These are phyloP conservation scores for Orbilia blumenaviensis DNA, from an alignment of 2,329 filamentous ascomycete genomes.

Conservation along the genomic window DNA sequence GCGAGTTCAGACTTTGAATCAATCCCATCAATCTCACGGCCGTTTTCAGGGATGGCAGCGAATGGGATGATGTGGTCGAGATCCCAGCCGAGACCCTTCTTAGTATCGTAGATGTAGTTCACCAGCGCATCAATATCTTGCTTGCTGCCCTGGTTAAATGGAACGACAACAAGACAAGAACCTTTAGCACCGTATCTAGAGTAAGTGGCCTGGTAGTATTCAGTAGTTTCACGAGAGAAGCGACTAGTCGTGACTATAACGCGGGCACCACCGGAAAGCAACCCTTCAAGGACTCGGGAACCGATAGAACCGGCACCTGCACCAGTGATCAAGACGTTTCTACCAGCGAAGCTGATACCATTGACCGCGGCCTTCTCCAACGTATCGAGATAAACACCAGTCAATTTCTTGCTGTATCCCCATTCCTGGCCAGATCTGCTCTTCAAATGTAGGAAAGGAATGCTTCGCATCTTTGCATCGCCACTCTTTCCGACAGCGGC, in stretches of 20 bases:
- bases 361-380: constrained; percentile 84
- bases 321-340: constrained; percentile 97
- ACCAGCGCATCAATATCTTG: constrained; percentile 94
- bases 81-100: constrained; percentile 97
- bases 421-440: constrained; percentile 91
- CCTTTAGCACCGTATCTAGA: constrained; percentile 90
- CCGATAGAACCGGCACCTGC: constrained; percentile 97
- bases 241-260: constrained; percentile 96
- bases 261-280: constrained; percentile 95
- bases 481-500: constrained; percentile 63
- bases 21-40: constrained; percentile 93
- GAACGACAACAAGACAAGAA: constrained; percentile 95
- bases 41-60: constrained; percentile 96
- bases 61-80: constrained; percentile 96
- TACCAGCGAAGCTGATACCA: constrained; percentile 91
- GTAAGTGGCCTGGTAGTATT: constrained; percentile 99
- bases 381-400: constrained; percentile 88
- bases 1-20: constrained; percentile 98
- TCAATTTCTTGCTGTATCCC: constrained; percentile 99
- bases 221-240: constrained; percentile 95
- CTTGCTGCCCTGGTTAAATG: constrained; percentile 99
- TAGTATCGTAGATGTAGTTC: constrained; percentile 94
- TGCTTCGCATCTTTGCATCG: constrained; percentile 97
- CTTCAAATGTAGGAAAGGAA: constrained; percentile 97
- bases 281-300: constrained; percentile 92